Conservation (phyloP, 805 yeast species). For the Lipomyces anomalus region DNA sequence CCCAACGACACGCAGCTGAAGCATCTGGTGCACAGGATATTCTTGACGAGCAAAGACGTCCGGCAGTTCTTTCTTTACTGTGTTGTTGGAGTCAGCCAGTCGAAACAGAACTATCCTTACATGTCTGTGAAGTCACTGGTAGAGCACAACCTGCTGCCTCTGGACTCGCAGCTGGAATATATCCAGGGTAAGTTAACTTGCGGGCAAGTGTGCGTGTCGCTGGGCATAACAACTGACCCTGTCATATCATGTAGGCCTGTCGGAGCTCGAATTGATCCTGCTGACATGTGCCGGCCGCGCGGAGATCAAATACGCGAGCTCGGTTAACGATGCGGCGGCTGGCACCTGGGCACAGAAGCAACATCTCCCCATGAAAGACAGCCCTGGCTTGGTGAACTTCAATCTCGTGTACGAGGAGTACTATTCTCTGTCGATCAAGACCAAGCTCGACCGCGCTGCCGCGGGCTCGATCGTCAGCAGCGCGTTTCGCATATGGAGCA, state of each 20-base stretch:
- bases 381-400: constrained; percentile 55
- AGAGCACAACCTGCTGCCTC: neutral
- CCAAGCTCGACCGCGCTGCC: constrained; percentile 36
- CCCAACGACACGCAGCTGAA: neutral
- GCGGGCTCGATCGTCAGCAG: constrained; percentile 36
- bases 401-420: constrained; percentile 76
- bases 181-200: neutral
- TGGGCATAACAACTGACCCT: neutral
- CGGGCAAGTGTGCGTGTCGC: neutral
- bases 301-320: constrained; percentile 42
- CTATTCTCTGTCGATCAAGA: constrained; percentile 17
- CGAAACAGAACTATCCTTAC: neutral
- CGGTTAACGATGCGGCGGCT: neutral
- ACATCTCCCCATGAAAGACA: neutral
- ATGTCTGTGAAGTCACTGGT: neutral
- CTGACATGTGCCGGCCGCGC: constrained; percentile 73
- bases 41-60: constrained; percentile 2
- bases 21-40: constrained; percentile 8
- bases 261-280: constrained; percentile 66
- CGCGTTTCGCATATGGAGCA: constrained; percentile 51
- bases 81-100: neutral
- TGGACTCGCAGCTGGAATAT: neutral
- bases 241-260: constrained; percentile 38
- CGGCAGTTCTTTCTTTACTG: neutral
- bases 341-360: too few relatives aligned